A percentile compares a stretch with the other conserved stretches of the same genome.
phyloP scores from a whole-genome alignment of 768 basidiomycete species.

The Auriculariales sp. region DNA sequence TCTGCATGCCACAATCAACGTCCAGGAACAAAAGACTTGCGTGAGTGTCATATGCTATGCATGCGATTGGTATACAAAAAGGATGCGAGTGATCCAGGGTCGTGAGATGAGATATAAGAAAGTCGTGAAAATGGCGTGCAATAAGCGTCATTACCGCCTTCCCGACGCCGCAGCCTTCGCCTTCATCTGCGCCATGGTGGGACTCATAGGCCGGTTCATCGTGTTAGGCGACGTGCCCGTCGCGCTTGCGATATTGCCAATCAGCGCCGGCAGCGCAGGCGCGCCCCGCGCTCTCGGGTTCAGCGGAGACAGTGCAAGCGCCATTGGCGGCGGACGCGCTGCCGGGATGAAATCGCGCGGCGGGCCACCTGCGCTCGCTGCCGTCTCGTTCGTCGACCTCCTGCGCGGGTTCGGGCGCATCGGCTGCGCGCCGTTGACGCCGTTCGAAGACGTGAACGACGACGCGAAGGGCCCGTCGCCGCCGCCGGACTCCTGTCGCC shows the following conservation, averaged over 20 bases:
- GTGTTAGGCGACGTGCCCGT: neutral
- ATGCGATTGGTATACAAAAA: no score
- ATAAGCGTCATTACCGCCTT: no score
- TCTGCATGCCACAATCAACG: no score
- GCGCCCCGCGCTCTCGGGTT: constrained; percentile 47
- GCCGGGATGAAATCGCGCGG: constrained; percentile 4
- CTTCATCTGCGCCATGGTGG: neutral
- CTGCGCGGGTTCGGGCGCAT: constrained; percentile 38
- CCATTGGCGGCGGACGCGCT: constrained; percentile 23
- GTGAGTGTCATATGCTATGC: no score
- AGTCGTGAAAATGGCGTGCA: no score
- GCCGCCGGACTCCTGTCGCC: constrained; percentile 58
- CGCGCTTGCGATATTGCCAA: neutral
- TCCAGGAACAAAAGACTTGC: no score
- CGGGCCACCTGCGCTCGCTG: constrained; percentile 16
- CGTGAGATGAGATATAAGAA: no score
- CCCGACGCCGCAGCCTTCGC: no score
- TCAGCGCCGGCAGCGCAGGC: neutral
- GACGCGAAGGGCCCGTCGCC: constrained; percentile 36
- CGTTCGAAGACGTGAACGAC: constrained; percentile 22
- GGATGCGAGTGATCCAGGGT: no score
- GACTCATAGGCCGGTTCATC: constrained; percentile 1
- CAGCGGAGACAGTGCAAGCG: constrained; percentile 44
- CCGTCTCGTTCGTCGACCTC: constrained; percentile 46
- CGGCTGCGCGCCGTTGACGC: constrained; percentile 2